These are phyloP conservation scores for Colletotrichum trifolii DNA, from an alignment of 2,329 filamentous ascomycete genomes.

Conservation along the genomic window DNA sequence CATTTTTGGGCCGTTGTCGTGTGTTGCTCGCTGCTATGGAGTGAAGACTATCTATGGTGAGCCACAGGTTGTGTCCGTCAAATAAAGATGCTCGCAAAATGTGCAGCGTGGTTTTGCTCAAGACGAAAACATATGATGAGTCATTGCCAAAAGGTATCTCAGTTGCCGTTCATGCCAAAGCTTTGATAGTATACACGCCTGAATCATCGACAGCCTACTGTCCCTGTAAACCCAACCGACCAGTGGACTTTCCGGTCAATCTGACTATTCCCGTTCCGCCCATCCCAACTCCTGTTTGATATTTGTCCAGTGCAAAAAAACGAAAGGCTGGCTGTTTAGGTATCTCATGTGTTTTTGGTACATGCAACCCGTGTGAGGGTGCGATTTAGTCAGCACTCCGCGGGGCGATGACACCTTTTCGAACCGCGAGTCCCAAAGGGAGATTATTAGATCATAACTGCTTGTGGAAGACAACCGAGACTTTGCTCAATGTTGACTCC, in stretches of 20 bases:
- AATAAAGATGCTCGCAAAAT: no score
- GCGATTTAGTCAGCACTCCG: constrained; percentile 4
- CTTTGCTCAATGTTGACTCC: constrained; percentile 86
- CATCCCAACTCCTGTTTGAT: constrained; percentile 30
- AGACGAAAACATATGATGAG: not conserved
- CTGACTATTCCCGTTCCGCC: constrained; percentile 6
- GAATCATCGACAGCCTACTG: constrained; percentile 5
- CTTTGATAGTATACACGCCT: constrained; percentile 22
- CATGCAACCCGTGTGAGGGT: constrained; percentile 24
- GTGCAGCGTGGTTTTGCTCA: no score
- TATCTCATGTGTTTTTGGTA: constrained; percentile 37
- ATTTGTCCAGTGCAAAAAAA: constrained; percentile 31
- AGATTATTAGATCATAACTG: not conserved
- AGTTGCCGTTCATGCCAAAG: constrained; percentile 18
- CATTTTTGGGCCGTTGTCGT: no score
- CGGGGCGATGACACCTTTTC: not conserved
- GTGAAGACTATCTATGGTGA: no score
- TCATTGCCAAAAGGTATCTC: constrained; percentile 4
- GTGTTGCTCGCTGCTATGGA: no score
- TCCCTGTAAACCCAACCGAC: not conserved
- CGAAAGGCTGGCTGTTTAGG: constrained; percentile 32
- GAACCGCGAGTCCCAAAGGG: not conserved
- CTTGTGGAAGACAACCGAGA: not conserved
- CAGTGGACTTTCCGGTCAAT: constrained; percentile 11
- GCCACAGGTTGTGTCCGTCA: no score